Evolutionary conservation across 2,329 filamentous ascomycete genomes (phyloP).

Genomic region (Berkeleyomyces basicola): DNA sequence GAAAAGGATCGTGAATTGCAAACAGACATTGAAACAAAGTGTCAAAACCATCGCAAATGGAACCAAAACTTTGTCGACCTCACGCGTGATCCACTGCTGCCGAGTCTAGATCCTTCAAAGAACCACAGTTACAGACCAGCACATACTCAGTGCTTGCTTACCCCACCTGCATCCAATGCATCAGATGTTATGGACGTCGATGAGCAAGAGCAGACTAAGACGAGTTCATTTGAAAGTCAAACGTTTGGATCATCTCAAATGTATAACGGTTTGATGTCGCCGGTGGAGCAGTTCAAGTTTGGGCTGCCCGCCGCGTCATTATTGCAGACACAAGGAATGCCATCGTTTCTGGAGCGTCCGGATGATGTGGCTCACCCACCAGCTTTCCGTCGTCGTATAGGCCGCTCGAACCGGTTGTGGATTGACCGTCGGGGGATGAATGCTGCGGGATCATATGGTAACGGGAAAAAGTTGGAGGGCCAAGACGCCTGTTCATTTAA

Average conservation of each 20-base stretch:
- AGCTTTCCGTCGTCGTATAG: constrained; percentile 68
- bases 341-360: background rate
- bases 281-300: constrained; percentile 32
- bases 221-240: background rate
- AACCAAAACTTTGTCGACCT: constrained; percentile 80
- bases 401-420: constrained; percentile 69
- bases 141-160: constrained; percentile 54
- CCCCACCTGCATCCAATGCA: constrained; percentile 40
- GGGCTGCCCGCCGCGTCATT: constrained; percentile 23
- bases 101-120: constrained; percentile 46
- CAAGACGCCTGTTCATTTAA: constrained; percentile 11
- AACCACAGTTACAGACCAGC: constrained; percentile 52
- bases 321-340: constrained; percentile 20
- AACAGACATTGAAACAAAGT: constrained; percentile 69
- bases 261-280: constrained; percentile 15
- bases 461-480: constrained; percentile 15
- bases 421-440: constrained; percentile 64
- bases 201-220: constrained; percentile 21
- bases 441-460: constrained; percentile 29
- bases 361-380: constrained; percentile 25
- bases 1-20: constrained; percentile 72
- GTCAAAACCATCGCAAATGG: constrained; percentile 79
- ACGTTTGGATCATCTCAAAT: background rate
- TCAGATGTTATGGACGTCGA: constrained; percentile 42
- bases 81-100: constrained; percentile 71